These are phyloP conservation scores for Linaria vulgaris DNA, from an alignment of 257 asterid genomes.

Conservation along the genomic window DNA sequence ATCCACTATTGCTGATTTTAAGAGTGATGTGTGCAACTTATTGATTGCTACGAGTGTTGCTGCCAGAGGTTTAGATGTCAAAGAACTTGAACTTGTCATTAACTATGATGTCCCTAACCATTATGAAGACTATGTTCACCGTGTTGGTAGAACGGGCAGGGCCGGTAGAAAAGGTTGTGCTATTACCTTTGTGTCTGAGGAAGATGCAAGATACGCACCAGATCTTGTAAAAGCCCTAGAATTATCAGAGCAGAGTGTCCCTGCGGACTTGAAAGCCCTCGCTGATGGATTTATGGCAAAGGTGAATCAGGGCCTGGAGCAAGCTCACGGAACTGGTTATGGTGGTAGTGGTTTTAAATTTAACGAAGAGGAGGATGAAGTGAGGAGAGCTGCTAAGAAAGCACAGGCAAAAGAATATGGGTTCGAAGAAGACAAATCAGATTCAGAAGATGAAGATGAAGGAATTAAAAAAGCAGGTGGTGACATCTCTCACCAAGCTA, in stretches of 20 bases:
- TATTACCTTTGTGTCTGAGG: slow-evolving; percentile 76
- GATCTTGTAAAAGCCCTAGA: slow-evolving; percentile 83
- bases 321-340: slow-evolving; percentile 84
- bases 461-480: slow-evolving; percentile 77
- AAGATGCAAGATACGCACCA: slow-evolving; percentile 79
- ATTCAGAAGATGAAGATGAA: slow-evolving; percentile 82
- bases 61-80: slow-evolving; percentile 90
- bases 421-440: slow-evolving; percentile 87
- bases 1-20: slow-evolving; percentile 79
- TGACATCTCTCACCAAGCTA: slow-evolving; percentile 59
- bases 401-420: slow-evolving; percentile 92
- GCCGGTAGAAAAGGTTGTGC: slow-evolving; percentile 92
- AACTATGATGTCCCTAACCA: slow-evolving; percentile 87
- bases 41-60: slow-evolving; percentile 87
- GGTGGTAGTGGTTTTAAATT: slow-evolving; percentile 92
- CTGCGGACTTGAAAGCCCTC: slow-evolving; percentile 71
- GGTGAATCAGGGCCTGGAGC: slow-evolving; percentile 90
- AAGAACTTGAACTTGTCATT: slow-evolving; percentile 82
- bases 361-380: slow-evolving; percentile 90
- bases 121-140: slow-evolving; percentile 92
- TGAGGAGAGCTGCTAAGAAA: slow-evolving; percentile 81
- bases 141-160: slow-evolving; percentile 93
- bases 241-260: slow-evolving; percentile 81
- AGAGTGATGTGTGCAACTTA: slow-evolving; percentile 72
- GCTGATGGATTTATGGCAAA: slow-evolving; percentile 76